A percentile compares a stretch with the other conserved stretches of the same genome.
These are phyloP conservation scores for Kodamaea hsintzibuensis DNA, from an alignment of 805 yeast species.

Conservation along the genomic window DNA sequence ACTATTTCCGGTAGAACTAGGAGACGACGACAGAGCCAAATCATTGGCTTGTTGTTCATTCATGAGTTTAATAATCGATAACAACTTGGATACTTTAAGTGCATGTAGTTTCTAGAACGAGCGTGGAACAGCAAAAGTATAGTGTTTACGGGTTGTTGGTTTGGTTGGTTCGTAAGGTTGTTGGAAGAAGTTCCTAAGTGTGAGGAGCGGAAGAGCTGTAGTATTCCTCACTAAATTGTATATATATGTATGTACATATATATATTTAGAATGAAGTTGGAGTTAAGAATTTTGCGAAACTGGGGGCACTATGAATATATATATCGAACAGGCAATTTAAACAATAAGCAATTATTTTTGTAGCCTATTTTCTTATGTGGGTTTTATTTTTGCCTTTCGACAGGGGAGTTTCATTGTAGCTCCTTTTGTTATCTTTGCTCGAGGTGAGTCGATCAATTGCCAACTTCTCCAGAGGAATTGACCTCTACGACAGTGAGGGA, in stretches of 20 bases:
- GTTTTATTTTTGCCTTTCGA: background rate
- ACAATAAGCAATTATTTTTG: slow-evolving; percentile 2
- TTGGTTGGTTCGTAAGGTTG: no score
- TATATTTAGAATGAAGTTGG: background rate
- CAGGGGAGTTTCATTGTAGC: slow-evolving; percentile 1
- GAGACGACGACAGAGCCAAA: slow-evolving; percentile 18
- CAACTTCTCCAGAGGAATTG: background rate
- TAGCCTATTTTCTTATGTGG: background rate
- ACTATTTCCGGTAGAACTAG: slow-evolving; percentile 8
- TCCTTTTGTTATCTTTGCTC: background rate
- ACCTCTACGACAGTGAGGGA: background rate
- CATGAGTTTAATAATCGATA: slow-evolving; percentile 37
- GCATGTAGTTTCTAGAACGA: slow-evolving; percentile 1
- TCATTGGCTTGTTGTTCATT: slow-evolving; percentile 29
- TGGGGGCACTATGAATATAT: background rate
- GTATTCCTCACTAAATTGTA: background rate
- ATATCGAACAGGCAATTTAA: background rate
- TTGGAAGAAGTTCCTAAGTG: background rate
- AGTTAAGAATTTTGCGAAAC: background rate
- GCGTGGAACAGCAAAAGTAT: background rate
- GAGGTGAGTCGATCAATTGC: background rate
- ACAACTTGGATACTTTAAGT: slow-evolving; percentile 25
- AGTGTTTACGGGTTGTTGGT: background rate
- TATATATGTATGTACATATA: no score
- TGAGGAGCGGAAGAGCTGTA: no score